These are phyloP conservation scores for Phytophthora syringae DNA, from an alignment of 352 stramenopile species.

Conservation along the genomic window DNA sequence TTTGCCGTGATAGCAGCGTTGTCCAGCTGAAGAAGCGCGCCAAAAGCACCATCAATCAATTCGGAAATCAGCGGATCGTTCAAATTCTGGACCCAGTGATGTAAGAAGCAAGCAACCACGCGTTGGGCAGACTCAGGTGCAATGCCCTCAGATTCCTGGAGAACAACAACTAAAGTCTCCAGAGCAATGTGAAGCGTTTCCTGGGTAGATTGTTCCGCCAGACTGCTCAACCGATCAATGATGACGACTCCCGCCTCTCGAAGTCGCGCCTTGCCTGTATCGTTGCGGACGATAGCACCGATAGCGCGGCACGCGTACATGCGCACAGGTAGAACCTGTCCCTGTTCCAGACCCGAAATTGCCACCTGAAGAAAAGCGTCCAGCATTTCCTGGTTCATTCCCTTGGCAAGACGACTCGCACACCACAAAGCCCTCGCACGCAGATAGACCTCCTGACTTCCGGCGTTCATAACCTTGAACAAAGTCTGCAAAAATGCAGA, in stretches of 20 bases:
- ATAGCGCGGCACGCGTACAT: slow-evolving; percentile 84
- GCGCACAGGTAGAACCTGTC: slow-evolving; percentile 75
- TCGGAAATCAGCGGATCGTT: slow-evolving; percentile 81
- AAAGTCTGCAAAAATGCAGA: slow-evolving; percentile 74
- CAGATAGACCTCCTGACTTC: slow-evolving; percentile 74
- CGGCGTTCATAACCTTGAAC: slow-evolving; percentile 79
- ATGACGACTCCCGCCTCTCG: slow-evolving; percentile 55
- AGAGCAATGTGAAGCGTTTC: slow-evolving; percentile 84
- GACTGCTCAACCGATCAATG: slow-evolving; percentile 63
- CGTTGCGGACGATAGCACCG: slow-evolving; percentile 67
- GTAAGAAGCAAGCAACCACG: slow-evolving; percentile 67
- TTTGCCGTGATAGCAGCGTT: slow-evolving; percentile 60
- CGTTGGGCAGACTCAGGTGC: slow-evolving; percentile 46
- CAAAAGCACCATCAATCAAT: slow-evolving; percentile 74
- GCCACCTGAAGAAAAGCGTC: slow-evolving; percentile 72
- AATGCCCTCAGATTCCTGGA: slow-evolving; percentile 61
- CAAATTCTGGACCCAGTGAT: slow-evolving; percentile 71
- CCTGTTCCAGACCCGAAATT: slow-evolving; percentile 74
- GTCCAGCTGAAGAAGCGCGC: slow-evolving; percentile 69
- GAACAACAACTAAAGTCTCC: slow-evolving; percentile 76
- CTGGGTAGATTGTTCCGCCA: slow-evolving; percentile 62
- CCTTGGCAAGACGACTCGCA: slow-evolving; percentile 70
- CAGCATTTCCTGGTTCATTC: slow-evolving; percentile 79
- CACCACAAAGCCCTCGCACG: slow-evolving; percentile 83
- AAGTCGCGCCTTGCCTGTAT: slow-evolving; percentile 63